Conservation (phyloP, 345 rosid genomes). For the Microcos paniculata region DNA sequence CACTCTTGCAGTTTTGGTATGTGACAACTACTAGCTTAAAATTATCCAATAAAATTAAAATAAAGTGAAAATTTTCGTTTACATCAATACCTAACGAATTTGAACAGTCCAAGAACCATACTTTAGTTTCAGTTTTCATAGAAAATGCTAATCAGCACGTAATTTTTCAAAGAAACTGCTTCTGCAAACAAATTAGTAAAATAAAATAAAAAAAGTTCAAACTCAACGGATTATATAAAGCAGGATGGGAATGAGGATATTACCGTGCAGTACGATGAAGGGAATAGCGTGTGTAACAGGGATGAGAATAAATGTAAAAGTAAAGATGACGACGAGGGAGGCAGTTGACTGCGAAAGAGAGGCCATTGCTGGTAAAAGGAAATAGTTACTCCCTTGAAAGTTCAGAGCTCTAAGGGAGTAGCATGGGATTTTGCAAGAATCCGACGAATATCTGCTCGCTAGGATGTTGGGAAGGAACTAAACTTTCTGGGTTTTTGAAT, state of each 20-base stretch:
- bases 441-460: constrained; percentile 2
- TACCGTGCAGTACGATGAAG: constrained; percentile 80
- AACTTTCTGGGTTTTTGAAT: background rate
- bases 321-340: background rate
- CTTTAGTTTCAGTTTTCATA: background rate
- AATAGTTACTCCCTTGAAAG: background rate
- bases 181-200: background rate
- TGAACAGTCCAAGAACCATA: background rate
- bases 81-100: background rate
- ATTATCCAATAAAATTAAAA: background rate
- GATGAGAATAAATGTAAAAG: constrained; percentile 14
- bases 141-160: background rate
- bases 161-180: background rate
- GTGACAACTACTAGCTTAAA: background rate
- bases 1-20: background rate
- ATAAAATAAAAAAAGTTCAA: background rate
- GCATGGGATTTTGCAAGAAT: background rate
- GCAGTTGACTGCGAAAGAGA: background rate
- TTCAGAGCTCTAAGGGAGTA: background rate
- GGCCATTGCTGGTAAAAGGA: background rate
- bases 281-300: constrained; percentile 50
- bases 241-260: constrained; percentile 1
- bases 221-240: background rate
- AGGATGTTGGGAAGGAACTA: background rate
- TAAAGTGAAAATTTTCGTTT: background rate